Conservation (phyloP, 768 basidiomycete species). For the Gloeopeniophorella convolvens region DNA sequence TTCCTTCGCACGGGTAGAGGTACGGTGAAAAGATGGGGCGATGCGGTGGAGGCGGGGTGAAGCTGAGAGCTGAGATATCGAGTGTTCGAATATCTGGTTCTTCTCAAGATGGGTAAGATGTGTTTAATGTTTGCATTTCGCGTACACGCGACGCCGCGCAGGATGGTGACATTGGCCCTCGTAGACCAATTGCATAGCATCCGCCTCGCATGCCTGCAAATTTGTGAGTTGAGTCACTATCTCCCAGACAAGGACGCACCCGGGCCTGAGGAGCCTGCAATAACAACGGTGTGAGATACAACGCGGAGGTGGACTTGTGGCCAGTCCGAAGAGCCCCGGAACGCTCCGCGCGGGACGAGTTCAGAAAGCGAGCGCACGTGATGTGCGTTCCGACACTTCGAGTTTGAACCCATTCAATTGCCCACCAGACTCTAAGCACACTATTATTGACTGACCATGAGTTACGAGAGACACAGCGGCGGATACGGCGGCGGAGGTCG, state of each 20-base stretch:
- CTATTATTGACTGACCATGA: slow-evolving; percentile 35
- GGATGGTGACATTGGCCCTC: slow-evolving; percentile 40
- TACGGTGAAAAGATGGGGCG: neutral
- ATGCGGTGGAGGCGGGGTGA: neutral
- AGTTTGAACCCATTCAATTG: too few species aligned
- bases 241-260: slow-evolving; percentile 25
- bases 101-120: neutral
- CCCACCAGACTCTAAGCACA: neutral
- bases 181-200: slow-evolving; percentile 66
- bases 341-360: neutral
- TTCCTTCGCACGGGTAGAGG: neutral
- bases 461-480: slow-evolving; percentile 43
- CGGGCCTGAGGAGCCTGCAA: neutral
- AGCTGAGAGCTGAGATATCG: neutral
- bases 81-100: neutral
- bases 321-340: slow-evolving; percentile 1
- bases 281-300: too few species aligned
- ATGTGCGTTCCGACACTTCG: neutral
- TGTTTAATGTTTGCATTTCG: slow-evolving; percentile 3
- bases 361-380: slow-evolving; percentile 1
- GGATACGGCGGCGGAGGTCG: slow-evolving; percentile 28
- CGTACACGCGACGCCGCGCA: slow-evolving; percentile 7
- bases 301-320: neutral
- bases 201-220: slow-evolving; percentile 51
- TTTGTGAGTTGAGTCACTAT: neutral